A percentile compares a stretch with the other conserved stretches of the same genome.
Evolutionary conservation across 1,284 basidiomycete species (phyloP).

Genomic region (Pseudozyma sp.): DNA sequence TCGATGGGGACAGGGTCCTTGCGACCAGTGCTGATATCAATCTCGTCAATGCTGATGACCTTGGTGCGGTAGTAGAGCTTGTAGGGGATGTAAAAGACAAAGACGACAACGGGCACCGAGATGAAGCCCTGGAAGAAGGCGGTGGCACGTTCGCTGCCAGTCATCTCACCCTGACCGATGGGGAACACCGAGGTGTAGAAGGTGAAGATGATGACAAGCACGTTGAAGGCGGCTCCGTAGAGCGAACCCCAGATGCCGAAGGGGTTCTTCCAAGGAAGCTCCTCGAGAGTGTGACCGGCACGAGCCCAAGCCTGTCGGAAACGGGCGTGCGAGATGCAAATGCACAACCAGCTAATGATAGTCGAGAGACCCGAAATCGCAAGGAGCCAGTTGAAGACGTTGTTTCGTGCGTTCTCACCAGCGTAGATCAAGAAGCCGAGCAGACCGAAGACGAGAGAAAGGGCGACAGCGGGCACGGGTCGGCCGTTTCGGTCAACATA

Average conservation of each 20-base stretch:
- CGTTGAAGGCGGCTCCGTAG: conserved; percentile 69
- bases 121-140: conserved; percentile 72
- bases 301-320: conserved; percentile 75
- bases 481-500: conserved; percentile 73
- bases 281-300: conserved; percentile 71
- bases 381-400: conserved; percentile 71
- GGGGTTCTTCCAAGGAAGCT: conserved; percentile 72
- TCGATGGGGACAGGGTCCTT: conserved; percentile 59
- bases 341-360: conserved; percentile 71
- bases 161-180: conserved; percentile 59
- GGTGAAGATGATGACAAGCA: conserved; percentile 52
- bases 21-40: conserved; percentile 65
- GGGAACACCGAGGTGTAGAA: conserved; percentile 58
- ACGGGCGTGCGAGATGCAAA: conserved; percentile 69
- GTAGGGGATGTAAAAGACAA: conserved; percentile 45
- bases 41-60: conserved; percentile 53
- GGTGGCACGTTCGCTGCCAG: conserved; percentile 64
- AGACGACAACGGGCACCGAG: conserved; percentile 61
- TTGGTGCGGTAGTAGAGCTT: conserved; percentile 55
- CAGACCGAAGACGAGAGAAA: conserved; percentile 58
- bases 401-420: conserved; percentile 61
- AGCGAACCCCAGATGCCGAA: conserved; percentile 71
- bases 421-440: conserved; percentile 69
- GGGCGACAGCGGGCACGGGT: conserved; percentile 70
- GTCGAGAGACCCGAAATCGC: conserved; percentile 72